These are phyloP conservation scores for Neurospora sp. DNA, from an alignment of 2,329 filamentous ascomycete species.

Conservation along the genomic window DNA sequence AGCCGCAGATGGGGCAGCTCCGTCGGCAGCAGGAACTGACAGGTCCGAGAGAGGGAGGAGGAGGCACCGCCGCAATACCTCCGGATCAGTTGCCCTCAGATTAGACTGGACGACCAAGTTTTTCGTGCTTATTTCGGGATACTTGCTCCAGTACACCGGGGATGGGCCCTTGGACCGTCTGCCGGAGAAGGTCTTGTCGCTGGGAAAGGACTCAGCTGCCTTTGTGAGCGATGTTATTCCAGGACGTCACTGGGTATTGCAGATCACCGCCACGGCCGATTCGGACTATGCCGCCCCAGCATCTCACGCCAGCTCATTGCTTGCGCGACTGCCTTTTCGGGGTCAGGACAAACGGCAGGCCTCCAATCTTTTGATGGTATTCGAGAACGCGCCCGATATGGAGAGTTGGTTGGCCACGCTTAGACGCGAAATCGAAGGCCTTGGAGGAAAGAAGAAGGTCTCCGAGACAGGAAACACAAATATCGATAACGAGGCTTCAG, in stretches of 20 bases:
- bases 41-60: conserved; percentile 33
- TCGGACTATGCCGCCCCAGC: conserved; percentile 38
- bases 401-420: conserved; percentile 62
- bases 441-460: conserved; percentile 55
- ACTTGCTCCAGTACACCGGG: conserved; percentile 63
- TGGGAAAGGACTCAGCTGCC: conserved; percentile 66
- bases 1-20: neutral
- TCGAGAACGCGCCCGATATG: conserved; percentile 65
- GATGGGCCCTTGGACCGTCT: conserved; percentile 60
- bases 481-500: conserved; percentile 25
- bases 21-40: conserved; percentile 12
- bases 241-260: conserved; percentile 70
- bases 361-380: conserved; percentile 60
- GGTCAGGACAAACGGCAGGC: conserved; percentile 45
- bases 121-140: conserved; percentile 61
- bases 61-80: conserved; percentile 35
- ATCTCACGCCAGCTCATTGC: conserved; percentile 47
- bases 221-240: conserved; percentile 74
- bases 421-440: conserved; percentile 57
- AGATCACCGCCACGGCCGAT: conserved; percentile 58
- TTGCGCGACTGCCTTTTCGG: conserved; percentile 55
- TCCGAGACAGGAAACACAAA: conserved; percentile 49
- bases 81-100: conserved; percentile 28
- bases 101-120: conserved; percentile 63
- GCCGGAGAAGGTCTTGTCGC: conserved; percentile 63